A percentile compares a stretch with the other conserved stretches of the same genome.
phyloP scores from a whole-genome alignment of 441 rosid species.

The Geranium incanum region DNA sequence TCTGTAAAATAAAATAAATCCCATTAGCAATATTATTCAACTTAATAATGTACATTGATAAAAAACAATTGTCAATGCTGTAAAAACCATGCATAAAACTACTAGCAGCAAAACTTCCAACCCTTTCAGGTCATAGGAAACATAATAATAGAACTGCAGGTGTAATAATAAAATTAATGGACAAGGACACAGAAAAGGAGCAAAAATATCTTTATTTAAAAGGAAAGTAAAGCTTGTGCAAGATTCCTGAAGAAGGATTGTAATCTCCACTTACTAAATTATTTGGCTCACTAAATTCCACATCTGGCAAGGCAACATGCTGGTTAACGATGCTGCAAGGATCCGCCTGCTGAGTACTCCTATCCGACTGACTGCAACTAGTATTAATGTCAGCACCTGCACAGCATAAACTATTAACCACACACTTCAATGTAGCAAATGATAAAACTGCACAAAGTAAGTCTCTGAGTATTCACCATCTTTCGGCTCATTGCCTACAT shows the following conservation, averaged over 20 bases:
- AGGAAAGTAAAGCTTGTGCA: conserved; percentile 2
- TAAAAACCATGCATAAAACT: neutral
- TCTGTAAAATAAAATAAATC: conserved; percentile 30
- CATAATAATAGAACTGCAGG: neutral
- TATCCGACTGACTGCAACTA: conserved; percentile 32
- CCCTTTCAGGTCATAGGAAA: neutral
- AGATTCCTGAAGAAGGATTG: conserved; percentile 1
- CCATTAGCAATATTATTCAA: conserved; percentile 15
- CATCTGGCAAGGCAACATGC: conserved; percentile 27
- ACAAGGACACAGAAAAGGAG: neutral
- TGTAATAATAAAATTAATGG: neutral
- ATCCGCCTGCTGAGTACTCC: conserved; percentile 33
- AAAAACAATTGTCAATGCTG: neutral
- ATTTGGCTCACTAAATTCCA: conserved; percentile 28
- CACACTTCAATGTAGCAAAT: neutral
- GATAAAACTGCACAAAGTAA: neutral
- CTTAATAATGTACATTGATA: neutral
- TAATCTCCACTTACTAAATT: conserved; percentile 31
- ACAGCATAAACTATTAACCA: conserved; percentile 21
- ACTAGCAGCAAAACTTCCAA: neutral
- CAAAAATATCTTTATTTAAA: neutral
- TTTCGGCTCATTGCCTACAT: conserved; percentile 26
- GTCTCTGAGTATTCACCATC: conserved; percentile 25
- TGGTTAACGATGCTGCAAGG: conserved; percentile 28
- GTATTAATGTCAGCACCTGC: conserved; percentile 43